A percentile compares a stretch with the other conserved stretches of the same genome.
Conservation (phyloP, 2,329 filamentous ascomycete genomes). For the Diaporthe citrichinensis region DNA sequence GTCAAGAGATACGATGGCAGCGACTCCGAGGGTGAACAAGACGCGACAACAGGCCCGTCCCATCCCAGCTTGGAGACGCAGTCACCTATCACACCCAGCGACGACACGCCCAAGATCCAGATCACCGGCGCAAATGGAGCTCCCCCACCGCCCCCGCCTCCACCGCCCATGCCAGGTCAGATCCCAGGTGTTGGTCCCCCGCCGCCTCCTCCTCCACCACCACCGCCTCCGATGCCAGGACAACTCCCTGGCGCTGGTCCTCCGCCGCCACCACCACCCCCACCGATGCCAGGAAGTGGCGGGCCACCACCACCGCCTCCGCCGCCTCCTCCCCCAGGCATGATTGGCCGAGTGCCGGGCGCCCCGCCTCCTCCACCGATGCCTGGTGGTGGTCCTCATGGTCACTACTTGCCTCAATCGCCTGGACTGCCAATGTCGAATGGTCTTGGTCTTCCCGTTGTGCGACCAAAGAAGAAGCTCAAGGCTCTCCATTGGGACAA, state of each 20-base stretch:
- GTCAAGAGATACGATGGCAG: slow-evolving; percentile 81
- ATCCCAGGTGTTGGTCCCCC: slow-evolving; percentile 51
- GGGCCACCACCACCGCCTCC: slow-evolving; percentile 56
- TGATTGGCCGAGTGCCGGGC: slow-evolving; percentile 49
- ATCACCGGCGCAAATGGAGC: slow-evolving; percentile 62
- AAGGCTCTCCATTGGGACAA: slow-evolving; percentile 99
- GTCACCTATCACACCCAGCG: slow-evolving; percentile 76
- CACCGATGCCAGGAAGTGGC: slow-evolving; percentile 54
- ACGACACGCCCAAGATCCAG: slow-evolving; percentile 73
- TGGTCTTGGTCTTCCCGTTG: slow-evolving; percentile 80
- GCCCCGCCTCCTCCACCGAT: slow-evolving; percentile 51
- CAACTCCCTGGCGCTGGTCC: slow-evolving; percentile 54
- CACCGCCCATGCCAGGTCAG: slow-evolving; percentile 51
- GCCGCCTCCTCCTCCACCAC: slow-evolving; percentile 61
- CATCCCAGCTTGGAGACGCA: slow-evolving; percentile 82
- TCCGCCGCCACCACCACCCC: slow-evolving; percentile 64
- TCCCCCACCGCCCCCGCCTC: slow-evolving; percentile 56
- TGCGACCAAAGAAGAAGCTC: slow-evolving; percentile 98
- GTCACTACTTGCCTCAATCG: slow-evolving; percentile 81
- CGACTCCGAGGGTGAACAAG: slow-evolving; percentile 78
- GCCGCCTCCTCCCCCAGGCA: slow-evolving; percentile 59
- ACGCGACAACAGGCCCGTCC: slow-evolving; percentile 80
- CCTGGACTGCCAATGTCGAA: slow-evolving; percentile 67
- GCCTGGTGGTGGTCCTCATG: slow-evolving; percentile 76
- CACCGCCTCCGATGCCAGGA: slow-evolving; percentile 62